Conservation (phyloP, 257 asterid species). For the Ilex asprella region DNA sequence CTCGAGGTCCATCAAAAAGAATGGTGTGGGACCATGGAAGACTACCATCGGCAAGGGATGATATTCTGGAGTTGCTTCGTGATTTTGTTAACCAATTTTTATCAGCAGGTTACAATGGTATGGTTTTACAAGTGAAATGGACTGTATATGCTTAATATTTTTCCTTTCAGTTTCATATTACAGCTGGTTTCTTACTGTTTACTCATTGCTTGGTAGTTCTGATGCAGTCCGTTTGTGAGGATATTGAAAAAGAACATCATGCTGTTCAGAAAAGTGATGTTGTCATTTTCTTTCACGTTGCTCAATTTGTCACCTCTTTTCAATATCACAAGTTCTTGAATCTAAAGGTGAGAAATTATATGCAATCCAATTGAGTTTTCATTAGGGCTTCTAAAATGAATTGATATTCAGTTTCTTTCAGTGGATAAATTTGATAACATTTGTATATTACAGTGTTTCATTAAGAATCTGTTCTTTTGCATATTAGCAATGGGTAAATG, state of each 20-base stretch:
- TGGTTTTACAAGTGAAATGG: constrained; percentile 9
- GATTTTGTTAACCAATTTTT: constrained; percentile 72
- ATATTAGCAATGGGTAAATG: too few species aligned
- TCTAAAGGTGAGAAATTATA: constrained; percentile 42
- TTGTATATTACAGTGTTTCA: too few species aligned
- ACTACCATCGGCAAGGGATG: constrained; percentile 47
- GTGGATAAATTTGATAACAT: too few species aligned
- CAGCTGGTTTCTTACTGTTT: constrained; percentile 17
- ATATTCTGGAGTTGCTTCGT: constrained; percentile 46
- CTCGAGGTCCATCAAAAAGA: constrained; percentile 69
- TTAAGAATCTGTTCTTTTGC: too few species aligned
- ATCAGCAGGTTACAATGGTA: constrained; percentile 87
- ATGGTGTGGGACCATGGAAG: constrained; percentile 63
- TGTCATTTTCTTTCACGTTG: constrained; percentile 66
- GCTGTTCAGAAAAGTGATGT: constrained; percentile 67
- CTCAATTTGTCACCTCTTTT: constrained; percentile 74
- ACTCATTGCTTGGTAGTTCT: constrained; percentile 38
- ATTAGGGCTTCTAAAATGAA: neutral
- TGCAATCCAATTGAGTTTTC: neutral
- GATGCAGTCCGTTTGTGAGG: constrained; percentile 82
- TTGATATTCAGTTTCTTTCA: too few species aligned
- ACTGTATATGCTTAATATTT: constrained; percentile 5
- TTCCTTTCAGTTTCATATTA: constrained; percentile 9
- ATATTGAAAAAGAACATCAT: constrained; percentile 75
- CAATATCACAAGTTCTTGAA: constrained; percentile 64